Evolutionary conservation across 129 eudicot species (phyloP), one percentile per base, ranked within the genome.

Genomic region (Flaveria sonorensis): DNA sequence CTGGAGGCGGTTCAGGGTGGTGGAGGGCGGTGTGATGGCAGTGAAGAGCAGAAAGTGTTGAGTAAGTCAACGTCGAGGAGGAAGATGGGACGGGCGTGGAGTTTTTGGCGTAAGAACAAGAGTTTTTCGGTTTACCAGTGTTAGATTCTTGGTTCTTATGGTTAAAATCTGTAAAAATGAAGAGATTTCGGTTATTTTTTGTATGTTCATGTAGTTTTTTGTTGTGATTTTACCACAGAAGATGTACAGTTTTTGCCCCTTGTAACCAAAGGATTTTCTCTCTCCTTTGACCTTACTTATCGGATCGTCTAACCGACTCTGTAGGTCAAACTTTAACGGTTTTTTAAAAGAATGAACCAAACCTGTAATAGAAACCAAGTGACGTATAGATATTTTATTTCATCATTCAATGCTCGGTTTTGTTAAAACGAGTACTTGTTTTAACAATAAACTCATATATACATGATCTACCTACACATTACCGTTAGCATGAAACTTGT

Each of bases 101-200:
- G 91, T 81, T 94, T 89, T 82, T 94, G 92, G 91, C 51, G 92
- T 89, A 94, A 89, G 82, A 89, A 81, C 88, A 88, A 89, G 92
- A 92, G 89, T 71, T 86, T 88, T 71, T 85, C 97, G 0, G 90
- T 83, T 43, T 88, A 88, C 60, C 96, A 87, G 64, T 89, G 89
- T 78, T 92, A 81, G 79, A 72, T 48, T 62, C 65, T 69, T 43
- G 36, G 19, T 63, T 77, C 62, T 70, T 19, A 21, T 61, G 53
- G 77, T 14, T 70, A 2, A 56, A 43, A 42, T 16, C 61, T 90
- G 96, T 85, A 87, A 81, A 89, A 76, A 80, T 19, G 60, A 43
- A 77, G 66, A 7, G 13, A 8, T 61, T 40, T 61, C 15, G 12
- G 6, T 61, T 26, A 68, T 23, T 60, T 65, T 73, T 64, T 20